Evolutionary conservation across 176 grass and related monocot genomes (phyloP).

Genomic region (Avena atlantica): DNA sequence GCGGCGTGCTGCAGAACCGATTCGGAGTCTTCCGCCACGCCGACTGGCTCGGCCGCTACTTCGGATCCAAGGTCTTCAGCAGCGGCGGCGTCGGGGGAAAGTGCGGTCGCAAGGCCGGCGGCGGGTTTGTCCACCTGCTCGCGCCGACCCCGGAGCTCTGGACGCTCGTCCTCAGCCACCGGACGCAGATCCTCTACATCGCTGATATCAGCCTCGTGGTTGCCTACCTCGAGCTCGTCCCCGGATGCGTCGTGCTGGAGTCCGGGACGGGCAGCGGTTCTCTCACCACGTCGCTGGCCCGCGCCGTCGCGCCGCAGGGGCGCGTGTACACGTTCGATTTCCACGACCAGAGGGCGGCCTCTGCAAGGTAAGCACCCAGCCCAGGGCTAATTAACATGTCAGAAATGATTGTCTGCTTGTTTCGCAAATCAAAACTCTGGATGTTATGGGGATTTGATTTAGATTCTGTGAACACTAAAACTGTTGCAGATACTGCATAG

Average conservation of each 20-base stretch:
- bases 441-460: background rate
- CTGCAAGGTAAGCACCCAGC: constrained; percentile 58
- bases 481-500: background rate
- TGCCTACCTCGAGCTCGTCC: constrained; percentile 79
- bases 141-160: constrained; percentile 85
- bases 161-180: constrained; percentile 92
- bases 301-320: constrained; percentile 69
- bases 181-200: constrained; percentile 91
- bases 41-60: constrained; percentile 80
- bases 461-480: background rate
- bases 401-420: background rate
- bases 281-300: constrained; percentile 79
- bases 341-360: constrained; percentile 82
- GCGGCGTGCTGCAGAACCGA: constrained; percentile 70
- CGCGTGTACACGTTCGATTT: constrained; percentile 89
- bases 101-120: constrained; percentile 26
- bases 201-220: constrained; percentile 90
- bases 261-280: constrained; percentile 85
- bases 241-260: constrained; percentile 80
- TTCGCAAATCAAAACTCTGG: constrained; percentile 1
- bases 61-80: constrained; percentile 81
- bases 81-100: constrained; percentile 10
- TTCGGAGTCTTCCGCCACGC: constrained; percentile 85
- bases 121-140: constrained; percentile 76
- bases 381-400: background rate